Percentiles rank a stretch among this genome's conserved stretches.
These are phyloP conservation scores for Coniochaeta sp. DNA, from an alignment of 2,329 filamentous ascomycete species.

Conservation along the genomic window DNA sequence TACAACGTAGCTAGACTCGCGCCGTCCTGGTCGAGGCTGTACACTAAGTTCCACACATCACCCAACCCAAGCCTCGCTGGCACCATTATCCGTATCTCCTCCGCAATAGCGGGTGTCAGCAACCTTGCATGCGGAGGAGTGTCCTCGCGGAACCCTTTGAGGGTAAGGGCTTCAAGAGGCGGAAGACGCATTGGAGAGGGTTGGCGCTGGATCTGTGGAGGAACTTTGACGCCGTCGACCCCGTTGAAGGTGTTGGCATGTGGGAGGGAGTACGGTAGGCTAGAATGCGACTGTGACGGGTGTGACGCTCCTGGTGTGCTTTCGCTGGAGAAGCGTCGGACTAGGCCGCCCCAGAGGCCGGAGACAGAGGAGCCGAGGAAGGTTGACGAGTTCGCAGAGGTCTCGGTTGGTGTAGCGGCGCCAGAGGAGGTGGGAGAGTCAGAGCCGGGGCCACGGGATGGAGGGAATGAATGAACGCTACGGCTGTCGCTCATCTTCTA, in stretches of 20 bases:
- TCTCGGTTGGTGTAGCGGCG: conserved; percentile 17
- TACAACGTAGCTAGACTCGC: conserved; percentile 84
- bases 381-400: conserved; percentile 17
- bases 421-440: conserved; percentile 17
- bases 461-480: conserved; percentile 6
- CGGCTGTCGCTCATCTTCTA: conserved; percentile 13
- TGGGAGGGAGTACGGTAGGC: conserved; percentile 9
- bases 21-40: conserved; percentile 88
- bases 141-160: conserved; percentile 57
- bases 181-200: conserved; percentile 80
- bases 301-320: conserved; percentile 23
- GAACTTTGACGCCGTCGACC: conserved; percentile 52
- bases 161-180: conserved; percentile 71
- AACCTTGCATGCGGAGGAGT: conserved; percentile 57
- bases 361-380: conserved; percentile 24
- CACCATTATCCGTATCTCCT: conserved; percentile 86
- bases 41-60: conserved; percentile 79
- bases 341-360: conserved; percentile 51
- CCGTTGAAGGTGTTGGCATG: conserved; percentile 28
- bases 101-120: conserved; percentile 67
- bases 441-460: conserved; percentile 9
- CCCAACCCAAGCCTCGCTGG: conserved; percentile 81
- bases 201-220: conserved; percentile 47
- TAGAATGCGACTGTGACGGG: conserved; percentile 8
- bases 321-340: conserved; percentile 58